Evolutionary conservation across 2,329 filamentous ascomycete species (phyloP).

Genomic region (Tothia fuscella): DNA sequence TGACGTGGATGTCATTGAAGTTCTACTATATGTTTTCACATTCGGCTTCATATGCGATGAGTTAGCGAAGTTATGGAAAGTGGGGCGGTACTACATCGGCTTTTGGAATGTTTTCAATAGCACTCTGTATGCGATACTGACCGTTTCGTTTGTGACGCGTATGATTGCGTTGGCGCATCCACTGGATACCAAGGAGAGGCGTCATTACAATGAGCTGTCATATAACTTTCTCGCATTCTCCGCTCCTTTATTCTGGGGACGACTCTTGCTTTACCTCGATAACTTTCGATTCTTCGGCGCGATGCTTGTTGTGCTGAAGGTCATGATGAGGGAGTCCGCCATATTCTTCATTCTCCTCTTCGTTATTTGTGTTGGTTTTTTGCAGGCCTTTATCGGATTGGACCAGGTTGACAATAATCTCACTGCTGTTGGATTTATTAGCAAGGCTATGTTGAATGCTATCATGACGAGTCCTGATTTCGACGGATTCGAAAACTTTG

Average conservation of each 20-base stretch:
- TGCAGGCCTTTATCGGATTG: slow-evolving; percentile 89
- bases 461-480: slow-evolving; percentile 92
- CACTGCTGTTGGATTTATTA: slow-evolving; percentile 55
- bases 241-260: slow-evolving; percentile 94
- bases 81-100: slow-evolving; percentile 77
- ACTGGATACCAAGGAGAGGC: slow-evolving; percentile 35
- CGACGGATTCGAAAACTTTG: slow-evolving; percentile 75
- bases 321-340: slow-evolving; percentile 55
- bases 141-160: slow-evolving; percentile 65
- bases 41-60: slow-evolving; percentile 86
- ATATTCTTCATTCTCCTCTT: slow-evolving; percentile 91
- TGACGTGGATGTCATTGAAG: slow-evolving; percentile 73
- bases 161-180: slow-evolving; percentile 63
- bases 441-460: slow-evolving; percentile 75
- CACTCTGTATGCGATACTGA: slow-evolving; percentile 66
- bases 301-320: slow-evolving; percentile 91
- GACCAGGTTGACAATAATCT: slow-evolving; percentile 64
- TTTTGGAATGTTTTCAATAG: slow-evolving; percentile 98
- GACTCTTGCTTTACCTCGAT: slow-evolving; percentile 84
- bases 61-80: slow-evolving; percentile 80
- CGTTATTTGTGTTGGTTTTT: slow-evolving; percentile 73
- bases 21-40: slow-evolving; percentile 81
- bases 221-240: slow-evolving; percentile 93
- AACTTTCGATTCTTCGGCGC: slow-evolving; percentile 91
- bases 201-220: slow-evolving; percentile 62